Evolutionary conservation across 1,139 yeast genomes (phyloP).

Genomic region (Scheffersomyces stambukii): DNA sequence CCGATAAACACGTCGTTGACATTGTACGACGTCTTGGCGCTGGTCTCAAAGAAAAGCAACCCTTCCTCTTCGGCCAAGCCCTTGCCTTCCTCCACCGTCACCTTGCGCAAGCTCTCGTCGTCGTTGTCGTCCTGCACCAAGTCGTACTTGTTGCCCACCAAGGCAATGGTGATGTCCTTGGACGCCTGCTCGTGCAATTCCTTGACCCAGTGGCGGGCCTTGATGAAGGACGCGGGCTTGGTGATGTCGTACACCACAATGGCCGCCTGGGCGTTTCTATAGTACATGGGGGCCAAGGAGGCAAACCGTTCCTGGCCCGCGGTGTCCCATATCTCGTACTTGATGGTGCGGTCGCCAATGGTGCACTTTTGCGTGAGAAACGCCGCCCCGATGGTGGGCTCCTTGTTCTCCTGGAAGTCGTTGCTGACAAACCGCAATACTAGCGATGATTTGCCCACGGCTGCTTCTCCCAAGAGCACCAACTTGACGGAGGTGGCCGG

Average conservation of each 20-base stretch:
- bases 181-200: conserved; percentile 94
- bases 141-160: conserved; percentile 91
- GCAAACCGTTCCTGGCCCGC: conserved; percentile 99
- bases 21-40: conserved; percentile 88
- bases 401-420: conserved; percentile 94
- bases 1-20: conserved; percentile 77
- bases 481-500: conserved; percentile 60
- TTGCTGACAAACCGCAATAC: conserved; percentile 91
- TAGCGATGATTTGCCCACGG: conserved; percentile 93
- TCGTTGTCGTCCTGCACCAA: conserved; percentile 38
- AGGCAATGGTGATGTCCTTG: conserved; percentile 85
- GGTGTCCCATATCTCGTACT: conserved; percentile 98
- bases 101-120: conserved; percentile 55
- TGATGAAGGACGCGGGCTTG: conserved; percentile 94
- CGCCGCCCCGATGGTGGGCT: conserved; percentile 98
- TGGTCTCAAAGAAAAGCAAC: conserved; percentile 81
- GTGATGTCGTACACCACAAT: conserved; percentile 94
- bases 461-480: conserved; percentile 93
- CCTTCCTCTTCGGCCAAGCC: conserved; percentile 69
- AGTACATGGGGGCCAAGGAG: conserved; percentile 94
- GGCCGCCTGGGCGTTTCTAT: conserved; percentile 98
- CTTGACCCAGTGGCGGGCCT: conserved; percentile 99
- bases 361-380: conserved; percentile 93
- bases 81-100: conserved; percentile 83
- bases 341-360: conserved; percentile 83